Base-by-base conservation (phyloP, 805 yeast species). In the Candida incommunis region DNA sequence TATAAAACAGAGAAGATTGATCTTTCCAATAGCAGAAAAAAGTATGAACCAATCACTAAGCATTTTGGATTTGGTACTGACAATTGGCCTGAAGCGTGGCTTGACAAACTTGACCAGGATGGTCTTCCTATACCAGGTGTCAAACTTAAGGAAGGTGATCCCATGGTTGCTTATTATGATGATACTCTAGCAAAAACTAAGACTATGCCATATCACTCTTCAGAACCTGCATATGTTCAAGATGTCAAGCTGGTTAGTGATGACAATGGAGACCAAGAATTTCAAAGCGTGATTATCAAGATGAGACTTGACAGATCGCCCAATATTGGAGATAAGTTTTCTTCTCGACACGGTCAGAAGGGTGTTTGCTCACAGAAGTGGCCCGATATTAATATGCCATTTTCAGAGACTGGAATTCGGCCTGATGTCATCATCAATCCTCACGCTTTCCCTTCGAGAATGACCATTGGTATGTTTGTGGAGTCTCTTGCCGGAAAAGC, bases 391-490 rank as follows among this genome's bases (percentile, higher is more conserved):
- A 97, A 92, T 64, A 79, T 92, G 95, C 98, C 98, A 45, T 92
- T 92, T 70, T 76, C 86, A 52, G 98, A 92, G 67, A 71, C 84
- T 26, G 98, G 98, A 57, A 90, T 92, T 50, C 95, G 84, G 63
- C 98, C 98, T 2, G 98, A 92, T 67, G 82, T 92, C 54, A 92
- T 92, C 60, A 92, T 92, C 60, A 92, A 92, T 63, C 98, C 98
- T 2, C 98, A 90, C 64, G 98, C 97, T 53, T 92, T 90, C 90
- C 98, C 98, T 55, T 90, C 97, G 42, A 92, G 98, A 72, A 92
- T 92, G 98, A 92, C 98, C 11, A 90, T 92, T 65, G 98, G 98
- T 70, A 92, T 92, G 97, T 92, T 92, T 67, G 96, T 92, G 42
- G 98, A 92, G 67, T 82, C 94, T 45, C 67, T 92, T 46, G 97